Conservation (phyloP, 768 basidiomycete genomes). For the Coprinellus aureogranulatus region DNA sequence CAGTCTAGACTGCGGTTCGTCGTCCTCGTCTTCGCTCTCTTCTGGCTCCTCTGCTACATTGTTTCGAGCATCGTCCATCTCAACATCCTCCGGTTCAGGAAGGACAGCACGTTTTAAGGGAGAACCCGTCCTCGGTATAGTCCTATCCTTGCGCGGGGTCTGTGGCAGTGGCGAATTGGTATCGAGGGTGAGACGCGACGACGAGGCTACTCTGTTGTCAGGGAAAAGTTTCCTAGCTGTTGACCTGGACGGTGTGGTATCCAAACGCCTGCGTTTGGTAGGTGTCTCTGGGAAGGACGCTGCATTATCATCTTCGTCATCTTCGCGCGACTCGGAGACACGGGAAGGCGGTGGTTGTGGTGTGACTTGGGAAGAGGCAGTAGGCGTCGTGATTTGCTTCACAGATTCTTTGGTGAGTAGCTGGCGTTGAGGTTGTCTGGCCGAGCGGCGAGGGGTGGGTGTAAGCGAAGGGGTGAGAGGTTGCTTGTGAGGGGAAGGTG, state of each 20-base stretch:
- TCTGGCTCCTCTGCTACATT: neutral
- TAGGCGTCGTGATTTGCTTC: neutral
- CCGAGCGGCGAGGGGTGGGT: conserved; percentile 1
- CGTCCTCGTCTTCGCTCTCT: neutral
- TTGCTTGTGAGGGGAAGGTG: conserved; percentile 7
- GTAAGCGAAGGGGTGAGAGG: neutral
- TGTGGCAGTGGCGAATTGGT: neutral
- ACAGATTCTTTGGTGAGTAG: conserved; percentile 7
- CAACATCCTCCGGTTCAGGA: neutral
- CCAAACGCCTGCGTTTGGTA: conserved; percentile 6
- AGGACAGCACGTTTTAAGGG: neutral
- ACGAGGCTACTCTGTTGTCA: neutral
- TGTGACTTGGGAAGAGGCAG: neutral
- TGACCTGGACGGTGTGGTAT: neutral
- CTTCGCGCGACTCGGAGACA: neutral
- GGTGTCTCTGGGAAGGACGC: conserved; percentile 9
- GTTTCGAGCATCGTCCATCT: neutral
- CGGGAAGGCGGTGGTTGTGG: neutral
- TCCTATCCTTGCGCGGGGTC: neutral
- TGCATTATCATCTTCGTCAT: conserved; percentile 9
- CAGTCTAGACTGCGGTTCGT: neutral
- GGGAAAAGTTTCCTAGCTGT: neutral
- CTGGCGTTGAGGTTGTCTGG: conserved; percentile 3
- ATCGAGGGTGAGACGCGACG: neutral
- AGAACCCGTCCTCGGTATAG: neutral